phyloP scores from a whole-genome alignment of 2,329 filamentous ascomycete species.

The Penicillium vulpinum region DNA sequence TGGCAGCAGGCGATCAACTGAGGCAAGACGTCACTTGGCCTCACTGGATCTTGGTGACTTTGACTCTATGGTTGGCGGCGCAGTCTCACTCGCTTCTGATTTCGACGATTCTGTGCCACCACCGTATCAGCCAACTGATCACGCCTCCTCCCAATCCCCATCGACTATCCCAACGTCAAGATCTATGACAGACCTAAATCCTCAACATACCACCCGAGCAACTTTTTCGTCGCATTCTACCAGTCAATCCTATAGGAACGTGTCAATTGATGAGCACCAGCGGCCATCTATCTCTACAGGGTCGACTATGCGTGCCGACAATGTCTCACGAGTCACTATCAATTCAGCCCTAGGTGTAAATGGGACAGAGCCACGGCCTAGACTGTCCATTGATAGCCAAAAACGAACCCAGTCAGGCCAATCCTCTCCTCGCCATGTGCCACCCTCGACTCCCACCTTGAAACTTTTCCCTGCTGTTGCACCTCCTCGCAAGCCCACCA shows the following conservation, averaged over 20 bases:
- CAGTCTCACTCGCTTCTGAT: constrained; percentile 29
- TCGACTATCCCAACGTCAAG: constrained; percentile 4
- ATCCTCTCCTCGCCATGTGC: constrained; percentile 12
- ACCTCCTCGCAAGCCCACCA: constrained; percentile 35
- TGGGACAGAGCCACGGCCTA: background rate
- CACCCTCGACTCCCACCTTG: constrained; percentile 22
- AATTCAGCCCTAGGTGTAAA: background rate
- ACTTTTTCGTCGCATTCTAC: constrained; percentile 11
- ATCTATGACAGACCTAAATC: constrained; percentile 4
- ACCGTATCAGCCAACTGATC: constrained; percentile 16
- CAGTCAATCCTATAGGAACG: constrained; percentile 7
- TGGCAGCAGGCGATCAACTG: constrained; percentile 10
- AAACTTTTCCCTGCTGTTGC: constrained; percentile 38
- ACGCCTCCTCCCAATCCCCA: constrained; percentile 1
- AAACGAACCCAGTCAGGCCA: constrained; percentile 6
- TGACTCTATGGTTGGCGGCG: constrained; percentile 35
- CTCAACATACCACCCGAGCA: background rate
- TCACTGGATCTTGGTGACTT: constrained; percentile 36
- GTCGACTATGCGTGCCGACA: constrained; percentile 1
- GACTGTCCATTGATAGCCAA: constrained; percentile 3
- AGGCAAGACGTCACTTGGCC: constrained; percentile 23
- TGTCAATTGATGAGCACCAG: constrained; percentile 9
- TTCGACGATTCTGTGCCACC: constrained; percentile 26
- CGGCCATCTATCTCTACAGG: constrained; percentile 12
- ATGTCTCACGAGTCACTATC: background rate